Evolutionary conservation across 306 rosid genomes (phyloP), one percentile per base, ranked within the genome.

Genomic region (cucumber (Cucumis sativus)): DNA sequence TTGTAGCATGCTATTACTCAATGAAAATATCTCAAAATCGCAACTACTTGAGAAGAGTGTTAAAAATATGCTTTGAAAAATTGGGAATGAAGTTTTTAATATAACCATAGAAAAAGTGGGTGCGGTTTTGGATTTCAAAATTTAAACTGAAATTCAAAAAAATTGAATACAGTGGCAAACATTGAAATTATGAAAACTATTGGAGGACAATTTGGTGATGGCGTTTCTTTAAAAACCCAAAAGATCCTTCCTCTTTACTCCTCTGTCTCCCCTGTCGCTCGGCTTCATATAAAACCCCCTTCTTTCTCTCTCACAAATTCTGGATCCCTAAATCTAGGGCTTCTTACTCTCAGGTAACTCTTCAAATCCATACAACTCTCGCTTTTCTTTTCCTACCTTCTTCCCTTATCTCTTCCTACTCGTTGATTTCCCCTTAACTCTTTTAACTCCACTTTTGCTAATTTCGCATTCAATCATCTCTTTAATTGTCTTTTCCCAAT

Each of bases 251-350:
- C 13, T 51, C 21, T 7, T 33, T 13, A 51, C 62, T 40, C 62
- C 73, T 8, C 79, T 80, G 83, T 81, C 84, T 80, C 10, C 49
- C 76, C 60, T 23, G 86, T 77, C 85, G 84, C 84, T 78, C 79
- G 86, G 79, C 87, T 79, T 87, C 84, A 83, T 78, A 84, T 76
- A 82, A 79, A 89, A 83, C 30, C 79, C 51, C 80, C 80, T 73
- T 61, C 7, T 70, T 57, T 63, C 76, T 65, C 59, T 66, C 71
- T 28, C 41, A 67, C 51, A 74, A 64, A 35, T 41, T 83, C 67
- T 74, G 80, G 87, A 88, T 88, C 94, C 98, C 89, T 87, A 92
- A 94, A 89, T 91, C 89, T 89, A 91, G 94, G 89, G 87, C 85
- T 84, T 51, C 79, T 78, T 52, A 41, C 73, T 71, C 57, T 17